Conservation (phyloP, 2,329 filamentous ascomycete genomes). For the Monosporascus sp. region DNA sequence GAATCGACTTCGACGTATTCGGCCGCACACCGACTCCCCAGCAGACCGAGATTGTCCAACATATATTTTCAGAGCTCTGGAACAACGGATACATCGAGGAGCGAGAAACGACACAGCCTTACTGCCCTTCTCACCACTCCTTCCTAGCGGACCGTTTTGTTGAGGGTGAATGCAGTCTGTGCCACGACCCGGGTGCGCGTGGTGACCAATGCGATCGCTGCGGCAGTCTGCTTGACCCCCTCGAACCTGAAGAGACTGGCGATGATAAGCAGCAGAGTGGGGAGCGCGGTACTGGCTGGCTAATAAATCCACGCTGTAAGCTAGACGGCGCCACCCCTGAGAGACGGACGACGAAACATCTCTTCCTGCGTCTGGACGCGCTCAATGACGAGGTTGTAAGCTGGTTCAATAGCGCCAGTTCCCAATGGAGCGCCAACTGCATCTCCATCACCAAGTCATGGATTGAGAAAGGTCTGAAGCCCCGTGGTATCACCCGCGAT, state of each 20-base stretch:
- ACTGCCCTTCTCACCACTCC: constrained; percentile 71
- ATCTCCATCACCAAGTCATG: constrained; percentile 68
- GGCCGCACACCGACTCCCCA: constrained; percentile 83
- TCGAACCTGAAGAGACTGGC: constrained; percentile 47
- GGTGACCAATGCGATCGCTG: constrained; percentile 64
- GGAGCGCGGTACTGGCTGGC: constrained; percentile 37
- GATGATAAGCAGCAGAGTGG: constrained; percentile 25
- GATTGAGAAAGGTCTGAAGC: constrained; percentile 78
- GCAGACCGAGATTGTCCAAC: constrained; percentile 88
- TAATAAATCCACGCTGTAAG: constrained; percentile 87
- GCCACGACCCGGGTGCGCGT: constrained; percentile 61
- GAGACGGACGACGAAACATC: constrained; percentile 77
- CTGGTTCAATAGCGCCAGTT: constrained; percentile 55
- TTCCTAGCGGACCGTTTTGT: constrained; percentile 86
- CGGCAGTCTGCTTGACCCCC: constrained; percentile 64
- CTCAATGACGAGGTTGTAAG: constrained; percentile 66
- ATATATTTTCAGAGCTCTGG: constrained; percentile 82
- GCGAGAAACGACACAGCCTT: constrained; percentile 81
- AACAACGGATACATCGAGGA: constrained; percentile 86
- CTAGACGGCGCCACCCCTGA: constrained; percentile 79
- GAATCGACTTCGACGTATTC: constrained; percentile 91
- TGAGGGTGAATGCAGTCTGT: constrained; percentile 73
- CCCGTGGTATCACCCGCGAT: constrained; percentile 86
- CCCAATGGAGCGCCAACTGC: constrained; percentile 45
- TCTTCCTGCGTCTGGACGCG: constrained; percentile 82